Evolutionary conservation across 768 basidiomycete genomes (phyloP), one percentile per base, ranked within the genome.

Genomic region (Phylloporus sp.): DNA sequence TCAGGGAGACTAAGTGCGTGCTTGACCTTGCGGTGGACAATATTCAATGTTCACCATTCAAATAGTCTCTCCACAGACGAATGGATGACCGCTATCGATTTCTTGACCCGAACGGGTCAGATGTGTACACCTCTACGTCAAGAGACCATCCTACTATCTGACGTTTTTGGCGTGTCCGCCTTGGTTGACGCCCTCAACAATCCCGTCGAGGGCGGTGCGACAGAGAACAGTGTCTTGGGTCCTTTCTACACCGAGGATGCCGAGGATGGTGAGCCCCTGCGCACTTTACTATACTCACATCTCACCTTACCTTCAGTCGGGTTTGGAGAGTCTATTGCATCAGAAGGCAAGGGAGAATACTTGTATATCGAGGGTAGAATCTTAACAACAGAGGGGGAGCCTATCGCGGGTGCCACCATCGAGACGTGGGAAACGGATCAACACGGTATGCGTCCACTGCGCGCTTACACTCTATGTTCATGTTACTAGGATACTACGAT

Each of bases 91-190:
- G 75, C 88, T 2, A 84, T 94, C 59, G 66, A 86, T 51, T 94
- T 94, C 70, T 71, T 94, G 52, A 94, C 91, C 0, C 72, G 74
- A 8, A 79, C 78, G 0, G 91, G 91, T 7, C 75, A 94, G 67
- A 88, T 70, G 53, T 90, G 83, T 66, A 82, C 85, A 0, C 78
- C 82, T 29, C 66, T 88, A 46, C 80, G 82, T 28, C 81, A 81
- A 72, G 91, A 94, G 63, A 88, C 88, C 66, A 91, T 94, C 59
- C 80, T 94, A 7, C 76, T 94, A n/a, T 91, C 88, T 1, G 91
- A 93, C 61, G 76, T 80, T 0, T 72, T 93, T 1, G 91, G 92
- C 6, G 80, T 88, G 3, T 91, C 89, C 0, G 75, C 85, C 1
- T 76, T 94, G 47, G 84, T 94, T 10, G 88, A 92, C 56, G 68